Base-by-base conservation (phyloP, 495 filamentous ascomycete species). In the Lepraria neglecta region DNA sequence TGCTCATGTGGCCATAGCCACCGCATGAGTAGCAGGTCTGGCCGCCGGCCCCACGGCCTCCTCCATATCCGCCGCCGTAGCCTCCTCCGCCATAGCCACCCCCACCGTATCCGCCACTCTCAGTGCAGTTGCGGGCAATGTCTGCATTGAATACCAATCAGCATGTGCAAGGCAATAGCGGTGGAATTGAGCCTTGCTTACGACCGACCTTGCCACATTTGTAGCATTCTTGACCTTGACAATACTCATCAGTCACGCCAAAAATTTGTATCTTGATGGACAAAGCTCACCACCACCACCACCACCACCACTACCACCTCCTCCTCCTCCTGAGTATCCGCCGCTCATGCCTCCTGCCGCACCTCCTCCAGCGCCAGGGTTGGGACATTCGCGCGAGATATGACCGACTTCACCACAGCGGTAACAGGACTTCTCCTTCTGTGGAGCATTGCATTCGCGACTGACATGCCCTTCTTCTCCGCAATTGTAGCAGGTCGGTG, bases 121-220 rank as follows among this genome's bases (percentile, higher is more conserved):
- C 72, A 67, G 85, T 76, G 84, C 94, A 97, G 82, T 94, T 95
- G 62, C 95, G 90, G 51, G 94, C 94, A 73, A 97, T 97, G 14
- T 46, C 58, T 60, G 47, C 58, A 4, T 40, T 43, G 35, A 19
- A 4, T 2, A 28, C 31, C 35, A 19, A n/a, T 54, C 30, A 54
- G 51, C 31, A 7, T 9, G 15, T n/a, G 30, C 28, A 12, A 21
- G 30, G 17, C 15, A 4, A 31, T n/a, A 6, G 2, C 35, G 30
- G 51, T 21, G 0, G 17, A 10, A 54, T 11, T 35, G 17, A 10
- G 31, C 17, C 11, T 21, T 38, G 31, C 51, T 54, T 35, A 82
- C 97, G 94, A 60, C 94, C 95, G 60, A 92, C 81, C 79, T 96
- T 89, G 55, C 91, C 92, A 78, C 95, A 98, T 85, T 97, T 97